Base-by-base conservation (phyloP, 768 basidiomycete species). In the Trichaptum fuscoviolaceum region DNA sequence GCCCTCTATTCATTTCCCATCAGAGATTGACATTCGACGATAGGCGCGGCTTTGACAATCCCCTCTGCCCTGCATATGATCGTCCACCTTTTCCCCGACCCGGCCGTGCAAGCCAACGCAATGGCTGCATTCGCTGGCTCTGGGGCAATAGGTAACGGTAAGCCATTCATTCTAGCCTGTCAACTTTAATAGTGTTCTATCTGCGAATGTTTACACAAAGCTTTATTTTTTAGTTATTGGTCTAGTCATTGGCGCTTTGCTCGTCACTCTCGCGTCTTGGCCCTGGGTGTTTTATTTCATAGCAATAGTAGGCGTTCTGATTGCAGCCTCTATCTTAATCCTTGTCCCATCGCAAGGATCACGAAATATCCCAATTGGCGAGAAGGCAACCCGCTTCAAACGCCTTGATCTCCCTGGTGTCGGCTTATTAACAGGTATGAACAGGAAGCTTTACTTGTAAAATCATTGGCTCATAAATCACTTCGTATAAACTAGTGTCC, bases 201-300 rank as follows among this genome's bases (percentile, higher is more conserved):
- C 35, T 17, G 7, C 35, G 7, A 7, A 27, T 62, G 61, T 64
- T 9, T 42, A 24, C n/a, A 7, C 35, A n/a, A n/a, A n/a, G n/a
- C 17, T 66, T 34, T 63, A 35, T 20, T 23, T 15, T 52, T 20
- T 59, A 82, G 80, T 81, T 5, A 66, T 79, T 58, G 82, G 82
- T 0, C 70, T 82, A n/a, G 65, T 81, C 27, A 75, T 82, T 17
- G 83, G 83, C 9, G 83, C 81, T 1, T 26, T 80, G n/a, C 76
- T 84, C 58, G 78, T 80, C 3, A 69, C 75, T 57, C 79, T 73
- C 35, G 74, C 74, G 1, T 77, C 80, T 12, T 86, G 81, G 75
- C 77, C 72, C 27, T 85, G 84, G 84, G 77, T 85, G 23, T 85
- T 87, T 71, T 84, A 80, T 71, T 78, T 82, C 67, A 73, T 78